A percentile compares a stretch with the other conserved stretches of the same genome.
Conservation (phyloP, 257 asterid species). For the Solanum dulcamara region DNA sequence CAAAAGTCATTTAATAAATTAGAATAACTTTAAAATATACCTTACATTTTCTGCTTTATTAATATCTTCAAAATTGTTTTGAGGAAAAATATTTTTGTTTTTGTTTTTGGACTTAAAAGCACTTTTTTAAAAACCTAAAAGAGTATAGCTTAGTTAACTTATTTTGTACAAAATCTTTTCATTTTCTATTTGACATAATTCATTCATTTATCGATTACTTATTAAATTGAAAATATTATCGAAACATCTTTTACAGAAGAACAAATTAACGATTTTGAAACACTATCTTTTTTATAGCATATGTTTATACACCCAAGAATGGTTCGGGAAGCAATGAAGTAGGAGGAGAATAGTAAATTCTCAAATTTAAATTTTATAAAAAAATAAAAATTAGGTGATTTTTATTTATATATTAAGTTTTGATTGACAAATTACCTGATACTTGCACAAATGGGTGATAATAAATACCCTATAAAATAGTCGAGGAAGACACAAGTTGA, state of each 20-base stretch:
- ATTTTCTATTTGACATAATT: too few species aligned
- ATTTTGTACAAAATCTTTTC: not conserved
- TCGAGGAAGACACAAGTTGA: not conserved
- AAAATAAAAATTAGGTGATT: not conserved
- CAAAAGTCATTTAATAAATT: too few species aligned
- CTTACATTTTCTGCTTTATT: not conserved
- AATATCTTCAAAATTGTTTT: not conserved
- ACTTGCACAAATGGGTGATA: not conserved
- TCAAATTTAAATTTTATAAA: too few species aligned
- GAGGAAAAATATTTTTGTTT: too few species aligned
- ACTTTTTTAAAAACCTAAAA: not conserved
- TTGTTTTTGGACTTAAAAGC: not conserved
- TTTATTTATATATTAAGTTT: not conserved
- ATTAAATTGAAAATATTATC: not conserved
- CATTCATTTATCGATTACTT: too few species aligned
- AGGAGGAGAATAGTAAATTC: too few species aligned
- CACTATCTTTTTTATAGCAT: not conserved
- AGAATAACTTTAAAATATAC: not conserved
- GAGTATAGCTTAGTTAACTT: not conserved
- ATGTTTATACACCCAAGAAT: too few species aligned
- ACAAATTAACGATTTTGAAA: not conserved
- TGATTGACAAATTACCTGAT: not conserved
- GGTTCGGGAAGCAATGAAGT: too few species aligned
- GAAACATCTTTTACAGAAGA: not conserved
- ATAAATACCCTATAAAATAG: too few species aligned